Evolutionary conservation across 805 yeast genomes (phyloP).

Genomic region (Maudiozyma pseudohumilis): DNA sequence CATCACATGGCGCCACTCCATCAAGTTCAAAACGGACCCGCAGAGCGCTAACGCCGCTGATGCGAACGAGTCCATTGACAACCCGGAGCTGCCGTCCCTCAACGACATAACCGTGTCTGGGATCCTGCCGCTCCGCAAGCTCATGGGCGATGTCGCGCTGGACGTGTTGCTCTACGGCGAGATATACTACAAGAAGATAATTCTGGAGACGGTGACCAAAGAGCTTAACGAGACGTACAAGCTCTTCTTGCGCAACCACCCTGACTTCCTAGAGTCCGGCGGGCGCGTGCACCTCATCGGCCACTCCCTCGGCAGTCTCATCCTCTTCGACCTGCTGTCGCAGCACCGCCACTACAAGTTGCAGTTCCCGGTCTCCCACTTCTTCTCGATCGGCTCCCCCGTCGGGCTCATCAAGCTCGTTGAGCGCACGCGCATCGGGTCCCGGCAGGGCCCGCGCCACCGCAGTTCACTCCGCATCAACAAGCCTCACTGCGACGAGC

Average conservation of each 20-base stretch:
- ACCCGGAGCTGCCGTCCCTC: conserved; percentile 46
- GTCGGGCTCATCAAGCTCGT: conserved; percentile 77
- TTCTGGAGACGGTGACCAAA: conserved; percentile 47
- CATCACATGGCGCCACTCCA: conserved; percentile 79
- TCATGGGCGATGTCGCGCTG: conserved; percentile 78
- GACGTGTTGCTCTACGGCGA: conserved; percentile 78
- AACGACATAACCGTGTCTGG: conserved; percentile 70
- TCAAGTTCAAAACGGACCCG: conserved; percentile 44
- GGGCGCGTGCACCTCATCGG: conserved; percentile 81
- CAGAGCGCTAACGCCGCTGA: no score
- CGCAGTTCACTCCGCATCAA: conserved; percentile 1
- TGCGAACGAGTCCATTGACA: conserved; percentile 32
- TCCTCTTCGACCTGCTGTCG: conserved; percentile 64
- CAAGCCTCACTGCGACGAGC: conserved; percentile 48
- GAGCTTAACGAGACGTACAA: conserved; percentile 57
- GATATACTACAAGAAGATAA: conserved; percentile 51
- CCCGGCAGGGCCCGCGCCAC: conserved; percentile 16
- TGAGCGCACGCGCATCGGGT: conserved; percentile 47
- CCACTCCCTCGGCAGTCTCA: conserved; percentile 86
- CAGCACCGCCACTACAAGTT: conserved; percentile 38
- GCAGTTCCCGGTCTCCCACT: conserved; percentile 61
- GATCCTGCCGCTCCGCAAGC: conserved; percentile 60
- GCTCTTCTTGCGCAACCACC: conserved; percentile 51
- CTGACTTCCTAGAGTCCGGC: conserved; percentile 63
- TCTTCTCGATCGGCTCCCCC: conserved; percentile 84